Conservation (phyloP, 345 rosid genomes). For the Bretschneidera sinensis region DNA sequence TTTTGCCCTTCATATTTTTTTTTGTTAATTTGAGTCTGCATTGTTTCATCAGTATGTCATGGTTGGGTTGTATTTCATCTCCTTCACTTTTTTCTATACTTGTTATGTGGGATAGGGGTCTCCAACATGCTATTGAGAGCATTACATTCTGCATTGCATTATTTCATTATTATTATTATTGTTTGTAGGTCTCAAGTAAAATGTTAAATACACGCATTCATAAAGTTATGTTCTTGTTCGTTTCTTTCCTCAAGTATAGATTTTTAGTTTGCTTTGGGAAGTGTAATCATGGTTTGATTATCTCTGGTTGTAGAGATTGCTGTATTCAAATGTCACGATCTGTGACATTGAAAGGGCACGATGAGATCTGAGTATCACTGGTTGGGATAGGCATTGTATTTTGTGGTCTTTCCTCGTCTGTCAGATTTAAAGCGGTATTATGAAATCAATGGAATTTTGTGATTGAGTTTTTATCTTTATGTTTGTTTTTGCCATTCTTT, state of each 20-base stretch:
- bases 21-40: constrained; percentile 17
- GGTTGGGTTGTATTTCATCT: constrained; percentile 17
- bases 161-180: constrained; percentile 1
- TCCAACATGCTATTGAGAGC: constrained; percentile 25
- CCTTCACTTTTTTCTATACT: constrained; percentile 7
- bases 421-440: neutral
- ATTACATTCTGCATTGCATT: constrained; percentile 32
- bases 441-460: neutral
- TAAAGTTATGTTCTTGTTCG: constrained; percentile 11
- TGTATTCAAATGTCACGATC: neutral
- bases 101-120: constrained; percentile 14
- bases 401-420: constrained; percentile 13
- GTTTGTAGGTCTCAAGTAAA: constrained; percentile 22
- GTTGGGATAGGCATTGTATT: constrained; percentile 9
- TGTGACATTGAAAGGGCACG: neutral
- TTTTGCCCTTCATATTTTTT: neutral
- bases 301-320: constrained; percentile 5
- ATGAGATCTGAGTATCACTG: neutral
- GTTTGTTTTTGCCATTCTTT: too few species aligned
- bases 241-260: neutral
- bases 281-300: constrained; percentile 21
- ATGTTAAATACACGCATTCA: constrained; percentile 33
- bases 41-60: constrained; percentile 17
- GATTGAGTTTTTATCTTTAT: neutral
- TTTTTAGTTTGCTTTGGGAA: neutral